phyloP scores from a whole-genome alignment of 257 asterid species.

The Plectranthus barbatus region DNA sequence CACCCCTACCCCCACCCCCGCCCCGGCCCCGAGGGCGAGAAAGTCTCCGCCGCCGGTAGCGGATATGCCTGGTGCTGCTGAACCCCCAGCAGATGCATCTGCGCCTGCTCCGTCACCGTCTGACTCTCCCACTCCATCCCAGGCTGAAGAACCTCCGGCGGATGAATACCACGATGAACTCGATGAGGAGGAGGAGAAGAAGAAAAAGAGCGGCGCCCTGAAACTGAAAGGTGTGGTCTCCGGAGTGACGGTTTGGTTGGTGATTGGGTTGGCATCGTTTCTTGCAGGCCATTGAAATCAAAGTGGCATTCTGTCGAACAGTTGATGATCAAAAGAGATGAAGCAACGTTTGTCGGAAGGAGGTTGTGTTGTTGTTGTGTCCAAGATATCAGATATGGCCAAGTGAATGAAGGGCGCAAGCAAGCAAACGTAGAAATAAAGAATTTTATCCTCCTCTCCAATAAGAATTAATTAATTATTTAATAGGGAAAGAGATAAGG shows the following conservation, averaged over 20 bases:
- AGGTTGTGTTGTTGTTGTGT: not conserved
- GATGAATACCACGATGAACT: not conserved
- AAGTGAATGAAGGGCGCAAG: not conserved
- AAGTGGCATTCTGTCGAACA: not conserved
- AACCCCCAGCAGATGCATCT: not conserved
- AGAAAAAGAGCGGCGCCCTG: conserved; percentile 2
- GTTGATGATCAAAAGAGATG: not conserved
- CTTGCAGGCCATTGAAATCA: conserved; percentile 17
- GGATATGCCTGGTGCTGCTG: conserved; percentile 11
- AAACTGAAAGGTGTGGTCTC: conserved; percentile 2
- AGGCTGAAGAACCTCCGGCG: conserved; percentile 8
- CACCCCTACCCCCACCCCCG: too few relatives aligned
- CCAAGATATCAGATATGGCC: not conserved
- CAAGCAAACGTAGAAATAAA: not conserved
- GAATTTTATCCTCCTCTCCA: not conserved
- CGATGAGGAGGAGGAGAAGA: not conserved
- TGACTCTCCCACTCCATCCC: conserved; percentile 1
- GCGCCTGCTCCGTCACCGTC: conserved; percentile 9
- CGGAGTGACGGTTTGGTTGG: conserved; percentile 19
- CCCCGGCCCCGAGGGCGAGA: conserved; percentile 5
- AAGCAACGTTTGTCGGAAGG: not conserved
- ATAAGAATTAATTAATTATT: not conserved
- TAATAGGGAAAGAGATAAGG: not conserved
- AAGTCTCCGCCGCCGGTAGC: conserved; percentile 10
- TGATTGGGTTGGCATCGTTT: conserved; percentile 12